Conservation (phyloP, 208 protist species). For the Leishmania lainsoni region DNA sequence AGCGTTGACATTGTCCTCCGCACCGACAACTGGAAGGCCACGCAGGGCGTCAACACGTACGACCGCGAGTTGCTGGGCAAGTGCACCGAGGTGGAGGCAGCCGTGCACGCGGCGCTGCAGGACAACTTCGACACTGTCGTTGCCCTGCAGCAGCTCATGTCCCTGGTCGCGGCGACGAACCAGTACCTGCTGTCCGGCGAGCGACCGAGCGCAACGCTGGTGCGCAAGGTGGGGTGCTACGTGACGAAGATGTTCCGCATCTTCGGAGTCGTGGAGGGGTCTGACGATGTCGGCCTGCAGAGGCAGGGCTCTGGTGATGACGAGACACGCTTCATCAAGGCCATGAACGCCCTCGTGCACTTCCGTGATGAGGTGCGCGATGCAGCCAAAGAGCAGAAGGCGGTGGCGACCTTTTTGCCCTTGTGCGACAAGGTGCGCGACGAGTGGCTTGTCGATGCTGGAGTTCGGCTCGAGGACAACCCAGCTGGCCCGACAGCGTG, state of each 20-base stretch:
- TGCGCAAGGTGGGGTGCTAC: constrained; percentile 83
- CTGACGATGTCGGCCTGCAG: constrained; percentile 66
- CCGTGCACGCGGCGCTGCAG: constrained; percentile 85
- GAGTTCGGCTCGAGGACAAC: constrained; percentile 85
- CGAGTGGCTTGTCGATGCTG: constrained; percentile 74
- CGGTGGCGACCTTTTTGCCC: constrained; percentile 48
- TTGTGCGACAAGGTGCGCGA: constrained; percentile 83
- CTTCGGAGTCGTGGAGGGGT: constrained; percentile 91
- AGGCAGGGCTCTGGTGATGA: constrained; percentile 30
- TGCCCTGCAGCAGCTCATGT: constrained; percentile 69
- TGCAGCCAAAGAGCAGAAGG: constrained; percentile 51
- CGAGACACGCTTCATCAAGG: constrained; percentile 42
- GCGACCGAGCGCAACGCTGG: constrained; percentile 61
- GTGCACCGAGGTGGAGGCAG: constrained; percentile 51
- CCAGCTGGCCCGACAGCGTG: constrained; percentile 67
- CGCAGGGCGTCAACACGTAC: constrained; percentile 49
- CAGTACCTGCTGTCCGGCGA: constrained; percentile 70
- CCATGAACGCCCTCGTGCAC: constrained; percentile 69
- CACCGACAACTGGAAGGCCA: constrained; percentile 36
- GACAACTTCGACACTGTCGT: constrained; percentile 95
- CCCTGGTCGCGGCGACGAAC: constrained; percentile 85
- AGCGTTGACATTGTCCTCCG: constrained; percentile 71
- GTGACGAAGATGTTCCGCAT: constrained; percentile 92
- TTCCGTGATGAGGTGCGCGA: constrained; percentile 81
- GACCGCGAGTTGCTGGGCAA: constrained; percentile 58